A percentile compares a stretch with the other conserved stretches of the same genome.
Evolutionary conservation across 192 early-diverging fungal genomes (phyloP).

Genomic region (Pilaira anomala): DNA sequence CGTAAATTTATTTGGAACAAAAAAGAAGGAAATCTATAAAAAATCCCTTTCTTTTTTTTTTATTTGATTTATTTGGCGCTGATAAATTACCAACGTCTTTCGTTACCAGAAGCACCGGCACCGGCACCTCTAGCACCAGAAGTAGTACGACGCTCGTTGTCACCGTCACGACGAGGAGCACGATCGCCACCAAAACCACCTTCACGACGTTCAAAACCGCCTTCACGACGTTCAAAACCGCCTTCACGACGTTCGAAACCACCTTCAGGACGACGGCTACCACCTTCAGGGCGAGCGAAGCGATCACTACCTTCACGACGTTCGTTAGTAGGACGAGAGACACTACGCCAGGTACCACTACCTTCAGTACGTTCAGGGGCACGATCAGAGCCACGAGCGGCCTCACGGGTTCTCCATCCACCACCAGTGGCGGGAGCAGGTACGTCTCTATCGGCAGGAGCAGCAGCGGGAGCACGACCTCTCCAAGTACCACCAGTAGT

Average conservation of each 20-base stretch:
- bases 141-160: not conserved
- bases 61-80: not conserved
- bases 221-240: not conserved
- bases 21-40: not conserved
- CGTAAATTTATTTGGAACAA: not conserved
- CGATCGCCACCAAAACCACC: not conserved
- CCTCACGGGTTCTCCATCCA: too few species aligned
- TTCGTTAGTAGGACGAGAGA: not conserved
- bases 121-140: not conserved
- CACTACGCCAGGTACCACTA: conserved; percentile 2
- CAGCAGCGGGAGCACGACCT: not conserved
- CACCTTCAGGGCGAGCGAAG: conserved; percentile 3
- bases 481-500: not conserved
- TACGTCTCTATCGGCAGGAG: not conserved
- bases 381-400: not conserved
- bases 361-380: not conserved
- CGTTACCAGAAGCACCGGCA: not conserved
- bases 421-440: not conserved
- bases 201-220: not conserved
- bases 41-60: not conserved
- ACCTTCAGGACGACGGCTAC: not conserved
- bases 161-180: not conserved
- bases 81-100: conserved; percentile 10
- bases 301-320: not conserved
- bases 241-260: not conserved